Evolutionary conservation across 2,329 filamentous ascomycete genomes (phyloP), one percentile per base, ranked within the genome.

Genomic region (Botrytis tulipae): DNA sequence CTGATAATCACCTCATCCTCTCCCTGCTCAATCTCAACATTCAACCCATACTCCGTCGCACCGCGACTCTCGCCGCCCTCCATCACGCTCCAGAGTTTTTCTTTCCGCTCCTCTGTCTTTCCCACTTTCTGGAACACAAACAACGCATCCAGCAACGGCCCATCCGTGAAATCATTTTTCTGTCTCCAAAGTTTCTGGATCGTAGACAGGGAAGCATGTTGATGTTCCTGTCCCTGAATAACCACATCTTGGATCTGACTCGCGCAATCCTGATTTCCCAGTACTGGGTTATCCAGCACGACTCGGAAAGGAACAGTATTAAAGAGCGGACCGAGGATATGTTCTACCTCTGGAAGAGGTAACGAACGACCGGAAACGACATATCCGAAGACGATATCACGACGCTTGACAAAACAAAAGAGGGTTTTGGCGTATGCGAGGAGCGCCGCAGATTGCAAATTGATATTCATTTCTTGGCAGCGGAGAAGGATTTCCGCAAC

Each of bases 361-460:
- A 83, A 72, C n/a, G 76, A 80, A 10, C 83, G 80, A 10, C 83
- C 82, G 0, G 80, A 80, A 0, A 84, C 67, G 1, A 82, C 80
- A n/a, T 76, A 73, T 1, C 83, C 83, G 74, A 83, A 82, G 1
- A 77, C 75, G 18, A 84, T 83, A 79, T 97, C 92, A 0, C 54
- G 54, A 18, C 68, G 68, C 22, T 60, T 70, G 22, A 70, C 68
- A 7, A 61, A 61, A 32, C 68, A 70, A 9, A 32, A 70, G 20
- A 70, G 68, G 14, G 40, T 57, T 44, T 70, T 70, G n/a, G 37
- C 54, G 12, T 61, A 70, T 25, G 54, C 68, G 22, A 70, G 51
- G 4, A 70, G 68, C 35, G 68, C 37, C 6, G 40, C 68, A 16
- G 54, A 70, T 42, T 70, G 68, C 35, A 70, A 29, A 32, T 70